A percentile compares a stretch with the other conserved stretches of the same genome.
These are phyloP conservation scores for Platanthera zijinensis DNA, from an alignment of 106 monocot genomes.

Conservation along the genomic window DNA sequence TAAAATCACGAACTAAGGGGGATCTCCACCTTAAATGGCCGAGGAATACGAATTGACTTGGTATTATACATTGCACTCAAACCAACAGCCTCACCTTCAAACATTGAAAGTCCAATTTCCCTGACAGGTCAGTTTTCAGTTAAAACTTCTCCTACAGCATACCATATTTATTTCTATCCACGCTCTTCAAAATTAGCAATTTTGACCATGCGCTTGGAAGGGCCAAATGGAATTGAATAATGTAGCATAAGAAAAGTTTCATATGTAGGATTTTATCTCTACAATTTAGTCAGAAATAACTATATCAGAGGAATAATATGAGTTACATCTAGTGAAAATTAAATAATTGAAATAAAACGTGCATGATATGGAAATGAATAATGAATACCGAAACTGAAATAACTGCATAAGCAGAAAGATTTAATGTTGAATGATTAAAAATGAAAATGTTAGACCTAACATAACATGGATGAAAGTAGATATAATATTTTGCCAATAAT, in stretches of 20 bases:
- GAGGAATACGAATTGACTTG: constrained; percentile 78
- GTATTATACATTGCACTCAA: constrained; percentile 76
- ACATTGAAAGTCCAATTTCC: constrained; percentile 82
- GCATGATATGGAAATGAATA: too few species aligned
- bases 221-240: not conserved
- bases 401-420: too few species aligned
- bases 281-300: too few species aligned
- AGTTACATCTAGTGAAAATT: too few species aligned
- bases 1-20: not conserved
- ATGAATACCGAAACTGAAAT: too few species aligned
- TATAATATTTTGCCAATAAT: too few species aligned
- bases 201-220: not conserved
- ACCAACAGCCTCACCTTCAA: constrained; percentile 85
- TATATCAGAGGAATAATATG: too few species aligned
- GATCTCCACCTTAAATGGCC: constrained; percentile 71
- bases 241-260: not conserved
- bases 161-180: not conserved
- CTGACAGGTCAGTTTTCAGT: constrained; percentile 20
- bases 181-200: not conserved
- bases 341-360: too few species aligned
- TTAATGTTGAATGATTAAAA: too few species aligned
- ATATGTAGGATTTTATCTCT: not conserved
- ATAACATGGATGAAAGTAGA: too few species aligned
- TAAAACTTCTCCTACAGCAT: not conserved
- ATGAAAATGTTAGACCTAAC: too few species aligned